Evolutionary conservation across 257 asterid genomes (phyloP).

Genomic region (Nemophila menziesii): DNA sequence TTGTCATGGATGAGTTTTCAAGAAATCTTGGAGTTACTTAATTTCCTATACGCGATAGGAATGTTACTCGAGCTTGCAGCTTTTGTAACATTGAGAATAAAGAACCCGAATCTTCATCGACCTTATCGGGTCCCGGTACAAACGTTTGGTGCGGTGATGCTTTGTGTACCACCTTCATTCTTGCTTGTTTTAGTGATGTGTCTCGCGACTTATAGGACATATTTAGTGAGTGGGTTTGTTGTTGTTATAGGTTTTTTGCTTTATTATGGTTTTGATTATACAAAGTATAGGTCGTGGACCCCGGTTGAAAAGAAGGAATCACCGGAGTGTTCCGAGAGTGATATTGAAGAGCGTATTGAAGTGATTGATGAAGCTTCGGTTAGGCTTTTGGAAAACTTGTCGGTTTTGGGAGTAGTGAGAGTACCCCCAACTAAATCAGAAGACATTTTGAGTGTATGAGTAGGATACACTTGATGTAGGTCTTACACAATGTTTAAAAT

Average conservation of each 20-base stretch:
- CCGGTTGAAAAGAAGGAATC: slow-evolving; percentile 18
- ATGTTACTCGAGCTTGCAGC: slow-evolving; percentile 93
- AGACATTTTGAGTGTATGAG: slow-evolving; percentile 1
- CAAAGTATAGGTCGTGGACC: slow-evolving; percentile 42
- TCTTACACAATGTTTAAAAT: not conserved
- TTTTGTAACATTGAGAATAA: slow-evolving; percentile 55
- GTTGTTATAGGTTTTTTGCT: slow-evolving; percentile 42
- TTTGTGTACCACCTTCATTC: slow-evolving; percentile 66
- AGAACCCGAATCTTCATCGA: slow-evolving; percentile 66
- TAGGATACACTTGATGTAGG: not conserved
- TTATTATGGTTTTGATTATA: slow-evolving; percentile 35
- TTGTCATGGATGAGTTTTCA: slow-evolving; percentile 96
- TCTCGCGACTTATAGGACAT: slow-evolving; percentile 57
- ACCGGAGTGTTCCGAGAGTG: slow-evolving; percentile 5
- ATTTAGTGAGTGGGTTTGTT: slow-evolving; percentile 49
- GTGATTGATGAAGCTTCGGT: slow-evolving; percentile 16
- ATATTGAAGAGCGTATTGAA: slow-evolving; percentile 13
- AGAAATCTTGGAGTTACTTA: slow-evolving; percentile 81
- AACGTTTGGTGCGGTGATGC: slow-evolving; percentile 50
- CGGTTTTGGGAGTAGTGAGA: slow-evolving; percentile 1
- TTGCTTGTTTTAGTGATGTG: slow-evolving; percentile 81
- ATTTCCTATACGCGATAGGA: slow-evolving; percentile 79
- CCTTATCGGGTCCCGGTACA: slow-evolving; percentile 73
- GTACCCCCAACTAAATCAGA: slow-evolving; percentile 1
- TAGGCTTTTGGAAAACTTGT: slow-evolving; percentile 13